Evolutionary conservation across 2,329 filamentous ascomycete species (phyloP).

Genomic region (Teratosphaeria destructans): DNA sequence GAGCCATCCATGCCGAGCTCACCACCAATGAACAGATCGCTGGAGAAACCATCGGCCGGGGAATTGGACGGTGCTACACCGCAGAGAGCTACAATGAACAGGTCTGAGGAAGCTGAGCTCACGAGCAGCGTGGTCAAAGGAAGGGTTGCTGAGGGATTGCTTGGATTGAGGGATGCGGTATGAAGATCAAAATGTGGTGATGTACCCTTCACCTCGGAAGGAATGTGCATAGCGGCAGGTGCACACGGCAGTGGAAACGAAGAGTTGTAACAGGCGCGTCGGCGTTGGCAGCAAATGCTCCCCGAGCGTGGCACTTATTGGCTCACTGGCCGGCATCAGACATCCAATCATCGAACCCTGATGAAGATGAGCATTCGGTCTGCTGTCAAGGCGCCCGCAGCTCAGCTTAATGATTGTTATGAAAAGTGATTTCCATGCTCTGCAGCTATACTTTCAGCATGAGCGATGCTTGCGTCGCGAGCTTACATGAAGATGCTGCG

Average conservation of each 20-base stretch:
- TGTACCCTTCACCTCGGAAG: neutral
- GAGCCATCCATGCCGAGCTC: slow-evolving; percentile 22
- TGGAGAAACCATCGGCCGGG: slow-evolving; percentile 12
- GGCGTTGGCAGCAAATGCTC: neutral
- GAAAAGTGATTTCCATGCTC: too few species aligned
- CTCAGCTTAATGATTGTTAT: neutral
- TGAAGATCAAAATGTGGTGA: neutral
- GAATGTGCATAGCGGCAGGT: neutral
- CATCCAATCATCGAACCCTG: neutral
- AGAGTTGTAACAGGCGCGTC: neutral
- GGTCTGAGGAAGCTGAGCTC: slow-evolving; percentile 20
- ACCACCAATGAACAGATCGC: slow-evolving; percentile 20
- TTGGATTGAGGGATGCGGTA: slow-evolving; percentile 32
- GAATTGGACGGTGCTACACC: slow-evolving; percentile 4
- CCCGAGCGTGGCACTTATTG: neutral
- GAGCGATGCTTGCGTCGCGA: neutral
- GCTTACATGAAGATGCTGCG: neutral
- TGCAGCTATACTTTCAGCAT: neutral
- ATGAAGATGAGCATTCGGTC: neutral
- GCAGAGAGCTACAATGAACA: neutral
- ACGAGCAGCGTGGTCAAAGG: slow-evolving; percentile 40
- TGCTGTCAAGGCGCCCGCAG: neutral
- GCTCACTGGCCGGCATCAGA: neutral
- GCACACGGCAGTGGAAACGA: neutral
- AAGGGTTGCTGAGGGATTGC: slow-evolving; percentile 43